Evolutionary conservation across 352 stramenopile genomes (phyloP).

Genomic region (Phytophthora kernoviae): DNA sequence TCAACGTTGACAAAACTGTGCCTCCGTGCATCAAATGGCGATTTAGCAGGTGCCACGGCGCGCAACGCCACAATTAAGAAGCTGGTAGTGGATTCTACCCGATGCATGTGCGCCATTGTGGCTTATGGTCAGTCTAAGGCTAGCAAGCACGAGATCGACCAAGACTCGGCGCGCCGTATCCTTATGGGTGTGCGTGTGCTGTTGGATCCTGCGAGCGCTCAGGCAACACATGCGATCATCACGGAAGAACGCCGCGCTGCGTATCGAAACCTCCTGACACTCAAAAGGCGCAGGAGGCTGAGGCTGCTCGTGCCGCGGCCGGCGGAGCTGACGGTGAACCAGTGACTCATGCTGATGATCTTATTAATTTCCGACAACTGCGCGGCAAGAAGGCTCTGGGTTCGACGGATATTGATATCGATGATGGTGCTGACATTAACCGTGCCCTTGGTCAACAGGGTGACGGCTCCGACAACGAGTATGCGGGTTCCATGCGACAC

Average conservation of each 20-base stretch:
- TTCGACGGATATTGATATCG: constrained; percentile 96
- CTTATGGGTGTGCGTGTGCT: constrained; percentile 95
- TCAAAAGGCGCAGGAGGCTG: constrained; percentile 71
- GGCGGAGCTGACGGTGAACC: constrained; percentile 57
- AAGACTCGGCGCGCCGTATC: constrained; percentile 96
- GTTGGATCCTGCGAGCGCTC: constrained; percentile 88
- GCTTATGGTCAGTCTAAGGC: constrained; percentile 75
- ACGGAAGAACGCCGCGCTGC: constrained; percentile 81
- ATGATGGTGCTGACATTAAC: constrained; percentile 97
- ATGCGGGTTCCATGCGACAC: constrained; percentile 93
- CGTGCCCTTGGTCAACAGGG: constrained; percentile 92
- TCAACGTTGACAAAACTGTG: constrained; percentile 97
- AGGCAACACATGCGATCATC: constrained; percentile 74
- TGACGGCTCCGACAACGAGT: constrained; percentile 72
- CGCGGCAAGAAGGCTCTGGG: constrained; percentile 92
- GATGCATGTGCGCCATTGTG: constrained; percentile 79
- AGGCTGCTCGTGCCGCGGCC: constrained; percentile 45
- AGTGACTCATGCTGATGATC: constrained; percentile 90
- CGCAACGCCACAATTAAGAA: constrained; percentile 63
- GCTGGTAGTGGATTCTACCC: constrained; percentile 70
- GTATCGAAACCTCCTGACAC: constrained; percentile 77
- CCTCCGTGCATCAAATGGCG: constrained; percentile 76
- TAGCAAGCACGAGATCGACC: constrained; percentile 88
- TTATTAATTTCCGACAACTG: constrained; percentile 98
- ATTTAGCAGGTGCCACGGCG: constrained; percentile 56